These are phyloP conservation scores for Aristolochia californica DNA, from an alignment of 164 flowering plant genomes.

Conservation along the genomic window DNA sequence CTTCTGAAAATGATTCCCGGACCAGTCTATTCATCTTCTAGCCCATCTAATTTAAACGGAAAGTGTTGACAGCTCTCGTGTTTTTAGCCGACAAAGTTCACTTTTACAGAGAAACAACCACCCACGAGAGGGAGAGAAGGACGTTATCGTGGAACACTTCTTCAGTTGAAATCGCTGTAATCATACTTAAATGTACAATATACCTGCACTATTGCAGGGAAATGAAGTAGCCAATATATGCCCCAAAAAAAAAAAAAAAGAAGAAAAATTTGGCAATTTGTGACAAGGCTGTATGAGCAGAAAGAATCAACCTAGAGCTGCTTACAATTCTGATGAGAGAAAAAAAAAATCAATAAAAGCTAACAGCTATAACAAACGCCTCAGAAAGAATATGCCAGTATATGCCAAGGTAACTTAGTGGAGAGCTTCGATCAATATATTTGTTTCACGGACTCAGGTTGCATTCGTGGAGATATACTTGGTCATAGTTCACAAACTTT, in stretches of 20 bases:
- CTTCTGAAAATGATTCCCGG: too few species aligned
- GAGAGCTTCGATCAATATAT: not conserved
- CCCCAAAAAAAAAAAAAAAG: not conserved
- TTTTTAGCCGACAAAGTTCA: too few species aligned
- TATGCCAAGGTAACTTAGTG: not conserved
- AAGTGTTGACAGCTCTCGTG: too few species aligned
- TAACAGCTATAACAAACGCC: not conserved
- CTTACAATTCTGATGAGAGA: not conserved
- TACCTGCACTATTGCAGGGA: not conserved
- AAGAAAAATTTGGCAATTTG: not conserved
- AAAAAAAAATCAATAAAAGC: not conserved
- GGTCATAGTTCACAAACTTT: slow-evolving; percentile 18
- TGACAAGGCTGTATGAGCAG: not conserved
- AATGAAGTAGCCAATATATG: not conserved
- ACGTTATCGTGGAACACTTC: too few species aligned
- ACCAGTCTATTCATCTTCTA: too few species aligned
- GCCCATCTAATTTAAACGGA: too few species aligned
- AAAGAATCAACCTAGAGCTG: slow-evolving; percentile 4
- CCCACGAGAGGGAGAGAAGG: too few species aligned
- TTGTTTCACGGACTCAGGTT: slow-evolving; percentile 21
- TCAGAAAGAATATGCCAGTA: not conserved
- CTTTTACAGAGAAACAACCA: too few species aligned
- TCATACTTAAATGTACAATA: too few species aligned
- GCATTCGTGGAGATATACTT: slow-evolving; percentile 25
- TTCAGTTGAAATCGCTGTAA: too few species aligned